These are phyloP conservation scores for Colletotrichum lupini DNA, from an alignment of 2,329 filamentous ascomycete species.

Conservation along the genomic window DNA sequence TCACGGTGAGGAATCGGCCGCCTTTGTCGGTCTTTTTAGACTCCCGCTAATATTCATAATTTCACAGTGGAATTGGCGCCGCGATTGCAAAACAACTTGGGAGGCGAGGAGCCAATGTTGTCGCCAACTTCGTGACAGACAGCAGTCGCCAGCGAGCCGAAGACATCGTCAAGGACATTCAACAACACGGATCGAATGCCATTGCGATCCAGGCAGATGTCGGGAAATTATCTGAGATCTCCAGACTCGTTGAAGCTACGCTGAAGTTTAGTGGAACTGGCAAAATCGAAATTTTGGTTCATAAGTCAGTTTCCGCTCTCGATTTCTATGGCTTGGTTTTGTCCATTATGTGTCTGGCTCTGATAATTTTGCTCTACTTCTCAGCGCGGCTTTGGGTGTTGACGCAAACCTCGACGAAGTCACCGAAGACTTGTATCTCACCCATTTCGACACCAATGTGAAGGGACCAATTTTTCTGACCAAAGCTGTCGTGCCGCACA, in stretches of 20 bases:
- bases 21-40: not conserved
- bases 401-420: conserved; percentile 2
- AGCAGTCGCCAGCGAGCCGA: conserved; percentile 35
- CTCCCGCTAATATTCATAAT: not conserved
- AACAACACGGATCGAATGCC: conserved; percentile 35
- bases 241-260: conserved; percentile 37
- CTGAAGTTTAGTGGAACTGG: conserved; percentile 37
- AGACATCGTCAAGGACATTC: conserved; percentile 35
- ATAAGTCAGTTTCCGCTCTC: conserved; percentile 35
- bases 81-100: conserved; percentile 73
- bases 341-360: not conserved
- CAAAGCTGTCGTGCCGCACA: conserved; percentile 42
- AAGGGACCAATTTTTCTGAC: conserved; percentile 43
- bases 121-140: conserved; percentile 37
- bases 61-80: conserved; percentile 59
- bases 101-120: conserved; percentile 59
- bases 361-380: not conserved
- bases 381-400: not conserved
- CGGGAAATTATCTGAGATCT: conserved; percentile 30
- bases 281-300: conserved; percentile 41
- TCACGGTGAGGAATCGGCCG: conserved; percentile 29
- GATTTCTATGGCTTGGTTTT: too few species aligned
- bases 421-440: not conserved
- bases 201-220: conserved; percentile 35
- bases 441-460: conserved; percentile 18